Percentiles rank a stretch among this genome's conserved stretches.
Evolutionary conservation across 306 rosid species (phyloP).

Genomic region (Spatholobus suberectus): DNA sequence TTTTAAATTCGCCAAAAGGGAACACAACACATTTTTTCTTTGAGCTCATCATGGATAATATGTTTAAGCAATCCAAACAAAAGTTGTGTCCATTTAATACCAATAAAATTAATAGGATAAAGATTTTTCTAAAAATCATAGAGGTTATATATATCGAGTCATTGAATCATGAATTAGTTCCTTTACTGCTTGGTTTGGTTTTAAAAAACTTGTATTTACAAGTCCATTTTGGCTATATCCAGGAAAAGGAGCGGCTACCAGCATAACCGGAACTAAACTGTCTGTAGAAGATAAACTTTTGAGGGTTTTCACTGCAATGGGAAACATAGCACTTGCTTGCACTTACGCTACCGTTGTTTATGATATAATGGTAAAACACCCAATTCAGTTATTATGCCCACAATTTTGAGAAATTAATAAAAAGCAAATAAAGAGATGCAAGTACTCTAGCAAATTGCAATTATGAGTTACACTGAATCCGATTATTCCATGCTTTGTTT

Average conservation of each 20-base stretch:
- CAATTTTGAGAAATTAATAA: background rate
- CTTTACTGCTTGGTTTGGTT: background rate
- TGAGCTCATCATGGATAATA: no score
- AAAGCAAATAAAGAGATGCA: slow-evolving; percentile 2
- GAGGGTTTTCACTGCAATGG: slow-evolving; percentile 63
- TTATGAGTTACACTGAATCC: background rate
- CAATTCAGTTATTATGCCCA: background rate
- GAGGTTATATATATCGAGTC: no score
- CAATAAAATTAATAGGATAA: no score
- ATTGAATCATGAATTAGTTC: background rate
- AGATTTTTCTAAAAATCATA: no score
- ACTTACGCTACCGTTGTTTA: slow-evolving; percentile 56
- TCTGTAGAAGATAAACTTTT: slow-evolving; percentile 57
- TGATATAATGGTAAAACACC: slow-evolving; percentile 58
- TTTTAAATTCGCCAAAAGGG: no score
- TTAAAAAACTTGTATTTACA: background rate
- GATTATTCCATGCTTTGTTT: slow-evolving; percentile 23
- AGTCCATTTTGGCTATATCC: background rate
- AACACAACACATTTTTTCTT: no score
- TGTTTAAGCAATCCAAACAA: background rate
- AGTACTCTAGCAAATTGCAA: background rate
- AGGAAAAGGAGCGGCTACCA: slow-evolving; percentile 60
- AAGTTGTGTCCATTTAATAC: no score
- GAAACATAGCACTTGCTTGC: slow-evolving; percentile 78
- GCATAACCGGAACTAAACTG: slow-evolving; percentile 45